These are phyloP conservation scores for Cryphonectria parasitica DNA, from an alignment of 2,329 filamentous ascomycete species.

Conservation along the genomic window DNA sequence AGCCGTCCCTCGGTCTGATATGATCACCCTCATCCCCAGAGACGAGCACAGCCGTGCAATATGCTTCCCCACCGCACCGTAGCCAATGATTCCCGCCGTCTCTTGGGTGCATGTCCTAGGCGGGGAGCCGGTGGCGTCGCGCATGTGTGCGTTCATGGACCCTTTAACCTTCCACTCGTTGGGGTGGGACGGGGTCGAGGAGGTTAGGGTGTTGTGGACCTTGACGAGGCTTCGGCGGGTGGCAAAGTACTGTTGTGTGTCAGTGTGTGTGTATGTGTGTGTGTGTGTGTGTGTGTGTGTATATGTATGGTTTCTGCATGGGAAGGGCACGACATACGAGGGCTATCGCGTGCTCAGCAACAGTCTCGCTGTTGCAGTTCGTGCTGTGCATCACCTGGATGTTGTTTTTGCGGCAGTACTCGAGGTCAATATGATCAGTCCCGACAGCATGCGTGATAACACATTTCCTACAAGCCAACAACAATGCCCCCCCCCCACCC, in stretches of 20 bases:
- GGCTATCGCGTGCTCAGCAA: conserved; percentile 34
- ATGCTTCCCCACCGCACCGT: conserved; percentile 31
- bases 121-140: conserved; percentile 13
- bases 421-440: conserved; percentile 34
- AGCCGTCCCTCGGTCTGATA: conserved; percentile 30
- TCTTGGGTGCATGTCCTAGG: conserved; percentile 28
- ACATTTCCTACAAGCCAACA: conserved; percentile 30
- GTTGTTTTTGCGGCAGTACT: conserved; percentile 30
- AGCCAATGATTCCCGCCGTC: conserved; percentile 24
- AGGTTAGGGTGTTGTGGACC: conserved; percentile 31
- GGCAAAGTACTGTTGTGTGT: conserved; percentile 29
- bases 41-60: conserved; percentile 31
- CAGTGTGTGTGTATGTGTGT: neutral
- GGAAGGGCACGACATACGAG: no score
- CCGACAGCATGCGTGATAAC: conserved; percentile 34
- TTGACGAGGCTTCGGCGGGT: conserved; percentile 31
- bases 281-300: neutral
- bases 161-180: conserved; percentile 29
- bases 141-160: conserved; percentile 19
- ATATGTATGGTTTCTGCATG: no score
- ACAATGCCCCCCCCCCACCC: neutral
- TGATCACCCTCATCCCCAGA: conserved; percentile 34
- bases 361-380: conserved; percentile 31
- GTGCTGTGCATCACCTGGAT: conserved; percentile 34
- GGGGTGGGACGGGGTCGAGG: conserved; percentile 15